Conservation (phyloP, 495 filamentous ascomycete species). For the Aspergillus avenaceus region DNA sequence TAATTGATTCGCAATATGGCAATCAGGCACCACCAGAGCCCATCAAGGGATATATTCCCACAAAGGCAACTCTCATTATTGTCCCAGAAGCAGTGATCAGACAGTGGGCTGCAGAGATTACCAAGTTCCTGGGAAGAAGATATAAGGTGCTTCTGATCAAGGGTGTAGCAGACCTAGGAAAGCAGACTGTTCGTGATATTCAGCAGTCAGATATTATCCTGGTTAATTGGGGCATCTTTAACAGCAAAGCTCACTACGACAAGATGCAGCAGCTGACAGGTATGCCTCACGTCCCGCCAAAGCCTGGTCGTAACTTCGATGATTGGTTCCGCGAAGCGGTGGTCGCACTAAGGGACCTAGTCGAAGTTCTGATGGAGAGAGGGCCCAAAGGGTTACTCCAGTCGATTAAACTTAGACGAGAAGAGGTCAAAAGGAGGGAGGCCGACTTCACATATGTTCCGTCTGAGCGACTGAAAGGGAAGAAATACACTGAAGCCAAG, state of each 20-base stretch:
- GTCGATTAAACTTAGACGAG: conserved; percentile 23
- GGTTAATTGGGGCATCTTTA: conserved; percentile 45
- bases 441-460: conserved; percentile 24
- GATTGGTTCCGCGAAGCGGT: conserved; percentile 51
- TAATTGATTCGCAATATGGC: conserved; percentile 51
- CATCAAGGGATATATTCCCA: conserved; percentile 36
- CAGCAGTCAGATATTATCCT: conserved; percentile 55
- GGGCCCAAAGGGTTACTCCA: conserved; percentile 25
- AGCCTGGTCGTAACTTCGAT: conserved; percentile 43
- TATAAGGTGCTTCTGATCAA: conserved; percentile 43
- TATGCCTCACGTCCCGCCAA: conserved; percentile 34
- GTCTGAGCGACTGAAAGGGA: conserved; percentile 28
- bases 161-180: conserved; percentile 23
- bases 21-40: conserved; percentile 9
- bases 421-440: conserved; percentile 13
- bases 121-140: conserved; percentile 48
- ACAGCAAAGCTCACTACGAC: conserved; percentile 41
- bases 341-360: conserved; percentile 33
- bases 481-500: conserved; percentile 11
- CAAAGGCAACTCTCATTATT: conserved; percentile 67
- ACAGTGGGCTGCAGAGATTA: conserved; percentile 65
- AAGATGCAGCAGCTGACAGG: conserved; percentile 50
- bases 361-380: conserved; percentile 27
- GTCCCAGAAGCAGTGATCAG: conserved; percentile 56
- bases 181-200: conserved; percentile 35